Conservation (phyloP, 225 moss, liverwort and hornwort species). For the Straminergon stramineum region DNA sequence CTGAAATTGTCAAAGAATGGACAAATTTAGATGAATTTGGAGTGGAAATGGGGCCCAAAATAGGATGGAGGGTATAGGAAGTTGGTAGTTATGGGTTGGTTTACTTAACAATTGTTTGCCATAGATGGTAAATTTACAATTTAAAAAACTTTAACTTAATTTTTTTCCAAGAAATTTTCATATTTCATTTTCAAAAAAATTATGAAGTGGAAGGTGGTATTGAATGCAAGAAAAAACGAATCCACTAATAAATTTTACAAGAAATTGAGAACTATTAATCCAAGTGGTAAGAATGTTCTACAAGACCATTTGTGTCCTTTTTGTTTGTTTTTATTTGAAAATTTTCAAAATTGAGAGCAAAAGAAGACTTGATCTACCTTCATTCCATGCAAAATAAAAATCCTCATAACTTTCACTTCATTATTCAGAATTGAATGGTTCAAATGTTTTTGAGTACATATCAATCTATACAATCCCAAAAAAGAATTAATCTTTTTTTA, state of each 20-base stretch:
- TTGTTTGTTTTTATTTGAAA: neutral
- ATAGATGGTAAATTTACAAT: neutral
- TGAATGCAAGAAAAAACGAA: neutral
- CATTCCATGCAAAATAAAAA: neutral
- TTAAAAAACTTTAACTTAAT: neutral
- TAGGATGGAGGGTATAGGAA: too few relatives aligned
- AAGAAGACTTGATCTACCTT: neutral
- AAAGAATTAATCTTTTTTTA: neutral
- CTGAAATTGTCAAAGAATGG: too few relatives aligned
- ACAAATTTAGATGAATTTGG: too few relatives aligned
- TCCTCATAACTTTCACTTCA: neutral
- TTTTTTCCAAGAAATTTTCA: too few relatives aligned
- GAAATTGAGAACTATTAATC: neutral
- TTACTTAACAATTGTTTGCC: too few relatives aligned
- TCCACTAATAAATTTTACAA: accelerated
- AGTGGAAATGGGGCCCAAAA: too few relatives aligned
- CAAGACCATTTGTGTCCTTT: accelerated
- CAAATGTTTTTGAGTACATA: neutral
- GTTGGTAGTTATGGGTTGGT: too few relatives aligned
- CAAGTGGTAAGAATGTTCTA: accelerated
- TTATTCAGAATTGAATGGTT: neutral
- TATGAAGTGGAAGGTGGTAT: neutral
- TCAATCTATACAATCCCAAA: accelerated
- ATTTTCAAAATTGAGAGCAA: neutral
- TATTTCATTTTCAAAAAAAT: neutral